Percentiles rank a stretch among this genome's conserved stretches.
Evolutionary conservation across 2,329 filamentous ascomycete species (phyloP).

Genomic region (Orbilia brochopaga): DNA sequence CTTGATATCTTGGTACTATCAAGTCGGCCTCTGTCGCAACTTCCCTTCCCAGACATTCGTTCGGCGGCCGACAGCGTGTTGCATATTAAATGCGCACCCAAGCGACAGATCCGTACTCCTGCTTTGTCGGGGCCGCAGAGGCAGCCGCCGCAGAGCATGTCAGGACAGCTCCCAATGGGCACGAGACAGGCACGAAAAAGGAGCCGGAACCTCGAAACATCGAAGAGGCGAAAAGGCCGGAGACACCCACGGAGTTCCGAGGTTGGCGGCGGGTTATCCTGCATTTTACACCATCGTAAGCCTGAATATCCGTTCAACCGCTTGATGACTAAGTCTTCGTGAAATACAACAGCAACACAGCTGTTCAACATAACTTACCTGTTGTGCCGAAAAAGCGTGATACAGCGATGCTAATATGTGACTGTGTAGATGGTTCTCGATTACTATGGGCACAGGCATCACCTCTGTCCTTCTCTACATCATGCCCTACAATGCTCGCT

Average conservation of each 20-base stretch:
- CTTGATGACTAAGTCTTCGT: background rate
- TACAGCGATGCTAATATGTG: too few species aligned
- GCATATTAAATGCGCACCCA: conserved; percentile 3
- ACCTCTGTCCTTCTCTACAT: conserved; percentile 68
- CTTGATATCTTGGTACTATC: background rate
- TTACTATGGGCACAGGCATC: conserved; percentile 73
- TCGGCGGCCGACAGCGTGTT: conserved; percentile 6
- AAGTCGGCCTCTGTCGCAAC: background rate
- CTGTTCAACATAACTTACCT: too few species aligned
- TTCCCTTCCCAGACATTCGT: background rate
- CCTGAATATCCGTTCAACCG: conserved; percentile 20
- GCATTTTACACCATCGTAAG: conserved; percentile 66
- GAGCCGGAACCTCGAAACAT: conserved; percentile 10
- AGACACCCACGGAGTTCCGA: conserved; percentile 18
- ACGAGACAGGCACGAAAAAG: conserved; percentile 1
- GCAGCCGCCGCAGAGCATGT: conserved; percentile 6
- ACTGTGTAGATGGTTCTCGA: conserved; percentile 64
- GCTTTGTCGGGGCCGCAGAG: conserved; percentile 30
- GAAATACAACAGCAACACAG: background rate
- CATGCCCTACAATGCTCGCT: conserved; percentile 67
- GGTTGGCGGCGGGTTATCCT: conserved; percentile 62
- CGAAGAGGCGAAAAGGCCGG: conserved; percentile 19
- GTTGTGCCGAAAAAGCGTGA: too few species aligned
- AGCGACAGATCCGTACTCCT: conserved; percentile 33
- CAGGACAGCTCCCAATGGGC: background rate